These are phyloP conservation scores for Xylaria sp. DNA, from an alignment of 2,329 filamentous ascomycete species.

Conservation along the genomic window DNA sequence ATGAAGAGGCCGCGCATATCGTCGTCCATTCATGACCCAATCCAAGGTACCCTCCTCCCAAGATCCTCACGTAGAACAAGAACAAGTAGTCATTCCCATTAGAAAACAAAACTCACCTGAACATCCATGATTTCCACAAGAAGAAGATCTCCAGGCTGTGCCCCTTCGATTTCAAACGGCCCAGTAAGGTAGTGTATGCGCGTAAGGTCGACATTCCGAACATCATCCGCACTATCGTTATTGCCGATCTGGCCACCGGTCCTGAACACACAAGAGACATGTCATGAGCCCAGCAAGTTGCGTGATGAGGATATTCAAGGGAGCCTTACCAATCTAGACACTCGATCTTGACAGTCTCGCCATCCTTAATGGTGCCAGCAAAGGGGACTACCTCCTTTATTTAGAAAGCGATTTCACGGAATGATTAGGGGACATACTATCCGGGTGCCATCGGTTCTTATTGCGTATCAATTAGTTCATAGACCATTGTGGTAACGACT, in stretches of 20 bases:
- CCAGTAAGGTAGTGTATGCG: constrained; percentile 88
- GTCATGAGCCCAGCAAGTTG: constrained; percentile 7
- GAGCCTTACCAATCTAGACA: constrained; percentile 77
- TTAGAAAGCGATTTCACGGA: constrained; percentile 3
- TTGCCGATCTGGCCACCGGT: constrained; percentile 86
- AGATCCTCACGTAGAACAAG: background rate
- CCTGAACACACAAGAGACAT: constrained; percentile 49
- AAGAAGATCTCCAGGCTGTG: constrained; percentile 85
- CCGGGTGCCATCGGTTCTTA: constrained; percentile 90
- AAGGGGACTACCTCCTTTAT: constrained; percentile 70
- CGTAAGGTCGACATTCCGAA: constrained; percentile 85
- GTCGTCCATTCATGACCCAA: background rate
- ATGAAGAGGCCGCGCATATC: background rate
- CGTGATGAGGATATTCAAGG: background rate
- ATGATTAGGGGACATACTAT: constrained; percentile 65
- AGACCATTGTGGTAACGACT: background rate
- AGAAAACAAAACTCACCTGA: constrained; percentile 28
- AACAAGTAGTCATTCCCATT: background rate
- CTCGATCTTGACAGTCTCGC: constrained; percentile 92
- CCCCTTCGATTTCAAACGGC: constrained; percentile 86
- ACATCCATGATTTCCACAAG: constrained; percentile 93
- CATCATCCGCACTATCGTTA: constrained; percentile 88
- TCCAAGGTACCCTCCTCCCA: background rate
- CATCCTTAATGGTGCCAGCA: constrained; percentile 77
- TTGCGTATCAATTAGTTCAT: constrained; percentile 2